A percentile compares a stretch with the other conserved stretches of the same genome.
Evolutionary conservation across 148 eudicot species (phyloP).

Genomic region (Vaccinium myrtillus): DNA sequence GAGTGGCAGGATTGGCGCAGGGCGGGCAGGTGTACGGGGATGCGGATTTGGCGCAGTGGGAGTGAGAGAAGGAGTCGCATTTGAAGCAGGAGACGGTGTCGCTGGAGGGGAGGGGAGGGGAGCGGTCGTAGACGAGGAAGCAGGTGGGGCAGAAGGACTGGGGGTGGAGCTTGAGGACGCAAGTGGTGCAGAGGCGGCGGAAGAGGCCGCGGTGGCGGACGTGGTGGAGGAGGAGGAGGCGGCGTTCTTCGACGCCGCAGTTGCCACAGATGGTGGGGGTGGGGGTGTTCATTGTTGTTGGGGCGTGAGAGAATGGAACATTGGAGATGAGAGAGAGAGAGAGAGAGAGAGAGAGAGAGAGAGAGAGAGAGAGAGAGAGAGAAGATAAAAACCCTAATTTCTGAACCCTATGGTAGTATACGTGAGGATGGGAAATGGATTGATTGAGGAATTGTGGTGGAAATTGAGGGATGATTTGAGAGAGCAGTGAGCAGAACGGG

Average conservation of each 20-base stretch:
- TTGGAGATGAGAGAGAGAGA: conserved; percentile 5
- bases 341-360: neutral
- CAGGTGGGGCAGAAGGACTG: conserved; percentile 74
- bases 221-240: conserved; percentile 72
- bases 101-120: conserved; percentile 26
- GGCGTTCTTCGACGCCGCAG: conserved; percentile 56
- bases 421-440: neutral
- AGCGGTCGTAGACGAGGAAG: conserved; percentile 47
- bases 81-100: conserved; percentile 47
- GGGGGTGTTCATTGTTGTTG: conserved; percentile 14
- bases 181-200: conserved; percentile 75
- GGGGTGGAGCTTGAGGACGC: conserved; percentile 66
- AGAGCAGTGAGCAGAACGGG: neutral
- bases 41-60: conserved; percentile 34
- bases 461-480: too few species aligned
- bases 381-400: neutral
- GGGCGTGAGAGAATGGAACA: neutral
- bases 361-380: conserved; percentile 15
- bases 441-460: conserved; percentile 24
- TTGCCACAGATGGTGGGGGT: conserved; percentile 39
- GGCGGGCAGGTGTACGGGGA: conserved; percentile 58
- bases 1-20: conserved; percentile 46
- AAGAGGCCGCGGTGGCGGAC: conserved; percentile 42
- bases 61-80: conserved; percentile 63
- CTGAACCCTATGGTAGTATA: conserved; percentile 4